A percentile compares a stretch with the other conserved stretches of the same genome.
Evolutionary conservation across 192 early-diverging fungal genomes (phyloP).

Genomic region (Coemansia sp.): DNA sequence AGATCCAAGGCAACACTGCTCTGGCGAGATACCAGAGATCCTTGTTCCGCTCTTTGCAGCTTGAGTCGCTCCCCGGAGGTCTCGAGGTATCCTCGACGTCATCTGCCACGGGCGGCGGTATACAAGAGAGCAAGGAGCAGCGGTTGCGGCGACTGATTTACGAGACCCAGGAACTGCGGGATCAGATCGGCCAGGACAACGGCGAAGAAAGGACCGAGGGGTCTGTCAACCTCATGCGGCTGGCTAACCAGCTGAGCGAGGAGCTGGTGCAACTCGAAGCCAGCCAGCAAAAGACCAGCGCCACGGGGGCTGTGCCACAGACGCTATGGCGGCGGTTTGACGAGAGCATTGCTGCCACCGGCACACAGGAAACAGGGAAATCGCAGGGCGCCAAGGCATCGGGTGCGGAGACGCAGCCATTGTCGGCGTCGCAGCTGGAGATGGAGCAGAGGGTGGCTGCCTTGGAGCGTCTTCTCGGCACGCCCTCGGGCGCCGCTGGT

Average conservation of each 20-base stretch:
- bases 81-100: constrained; percentile 4
- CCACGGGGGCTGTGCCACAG: too few species aligned
- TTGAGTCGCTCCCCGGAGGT: constrained; percentile 19
- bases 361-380: background rate
- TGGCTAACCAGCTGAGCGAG: constrained; percentile 23
- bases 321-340: constrained; percentile 17
- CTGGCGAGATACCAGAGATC: constrained; percentile 36
- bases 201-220: constrained; percentile 1
- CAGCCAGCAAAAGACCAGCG: too few species aligned
- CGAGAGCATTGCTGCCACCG: background rate
- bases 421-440: too few species aligned
- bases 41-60: constrained; percentile 36
- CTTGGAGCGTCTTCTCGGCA: constrained; percentile 29
- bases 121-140: constrained; percentile 72
- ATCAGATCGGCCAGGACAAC: constrained; percentile 48
- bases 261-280: constrained; percentile 40
- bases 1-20: constrained; percentile 11
- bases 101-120: constrained; percentile 7
- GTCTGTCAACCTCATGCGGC: constrained; percentile 32
- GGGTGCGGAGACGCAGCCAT: too few species aligned
- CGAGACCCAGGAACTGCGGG: constrained; percentile 77
- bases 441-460: constrained; percentile 39
- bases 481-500: background rate
- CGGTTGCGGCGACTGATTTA: constrained; percentile 71
- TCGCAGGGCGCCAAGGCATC: background rate